Conservation (phyloP, 306 rosid species). For the Begonia loranthoides region DNA sequence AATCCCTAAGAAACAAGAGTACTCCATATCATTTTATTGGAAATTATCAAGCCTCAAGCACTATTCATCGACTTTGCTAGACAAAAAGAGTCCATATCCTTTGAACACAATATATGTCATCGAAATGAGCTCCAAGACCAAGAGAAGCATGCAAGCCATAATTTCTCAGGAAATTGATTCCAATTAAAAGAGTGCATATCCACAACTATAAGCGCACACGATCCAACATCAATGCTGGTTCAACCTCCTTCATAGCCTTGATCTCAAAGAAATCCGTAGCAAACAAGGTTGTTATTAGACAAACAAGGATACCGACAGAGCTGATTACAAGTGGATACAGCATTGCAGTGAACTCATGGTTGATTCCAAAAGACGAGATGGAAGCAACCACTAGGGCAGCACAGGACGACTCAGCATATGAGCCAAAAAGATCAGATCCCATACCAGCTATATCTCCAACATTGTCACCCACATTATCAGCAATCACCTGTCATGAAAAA, state of each 20-base stretch:
- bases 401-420: slow-evolving; percentile 96
- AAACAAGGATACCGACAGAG: slow-evolving; percentile 74
- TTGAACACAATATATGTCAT: no score
- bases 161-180: not conserved
- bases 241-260: slow-evolving; percentile 83
- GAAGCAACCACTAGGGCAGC: slow-evolving; percentile 99
- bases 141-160: not conserved
- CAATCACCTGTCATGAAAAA: slow-evolving; percentile 65
- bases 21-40: not conserved
- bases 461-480: slow-evolving; percentile 94
- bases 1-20: slow-evolving; percentile 44
- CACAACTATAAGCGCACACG: not conserved
- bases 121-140: not conserved
- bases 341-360: slow-evolving; percentile 82
- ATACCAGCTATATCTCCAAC: slow-evolving; percentile 98
- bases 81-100: no score
- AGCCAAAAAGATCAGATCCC: slow-evolving; percentile 98
- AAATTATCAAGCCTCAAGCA: no score
- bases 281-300: slow-evolving; percentile 80
- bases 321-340: slow-evolving; percentile 76
- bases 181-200: not conserved
- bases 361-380: slow-evolving; percentile 84
- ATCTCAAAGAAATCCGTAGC: slow-evolving; percentile 96
- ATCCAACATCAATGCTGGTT: slow-evolving; percentile 48
- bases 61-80: no score